A percentile compares a stretch with the other conserved stretches of the same genome.
Conservation (phyloP, 495 filamentous ascomycete species). For the Thermothielavioides terrestris region DNA sequence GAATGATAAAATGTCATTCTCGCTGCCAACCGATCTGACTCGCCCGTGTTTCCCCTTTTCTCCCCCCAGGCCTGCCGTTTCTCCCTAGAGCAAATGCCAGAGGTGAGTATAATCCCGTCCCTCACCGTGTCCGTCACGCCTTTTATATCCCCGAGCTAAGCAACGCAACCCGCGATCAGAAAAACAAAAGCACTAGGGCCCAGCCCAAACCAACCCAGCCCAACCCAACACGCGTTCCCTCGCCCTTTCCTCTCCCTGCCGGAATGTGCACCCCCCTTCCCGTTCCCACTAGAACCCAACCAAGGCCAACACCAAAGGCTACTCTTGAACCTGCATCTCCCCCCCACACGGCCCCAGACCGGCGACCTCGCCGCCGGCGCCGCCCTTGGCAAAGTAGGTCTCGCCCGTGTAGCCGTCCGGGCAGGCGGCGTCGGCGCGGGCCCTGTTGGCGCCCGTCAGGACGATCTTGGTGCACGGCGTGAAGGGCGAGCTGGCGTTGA, state of each 20-base stretch:
- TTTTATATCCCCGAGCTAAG: too few species aligned
- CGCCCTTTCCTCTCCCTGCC: too few species aligned
- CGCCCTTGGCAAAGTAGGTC: constrained; percentile 3
- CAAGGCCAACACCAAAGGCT: not conserved
- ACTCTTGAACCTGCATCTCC: not conserved
- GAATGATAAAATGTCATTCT: not conserved
- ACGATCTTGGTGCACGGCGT: constrained; percentile 21
- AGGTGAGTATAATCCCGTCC: too few species aligned
- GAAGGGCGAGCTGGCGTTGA: not conserved
- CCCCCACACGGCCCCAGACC: constrained; percentile 17
- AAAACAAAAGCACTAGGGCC: too few species aligned
- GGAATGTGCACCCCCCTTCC: not conserved
- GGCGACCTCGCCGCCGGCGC: not conserved
- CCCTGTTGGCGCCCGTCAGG: not conserved
- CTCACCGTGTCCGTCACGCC: too few species aligned
- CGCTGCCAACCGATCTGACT: too few species aligned
- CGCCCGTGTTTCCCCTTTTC: too few species aligned
- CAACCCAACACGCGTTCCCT: too few species aligned
- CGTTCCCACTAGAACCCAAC: not conserved
- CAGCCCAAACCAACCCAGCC: too few species aligned
- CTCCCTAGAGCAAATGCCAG: too few species aligned
- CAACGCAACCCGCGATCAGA: too few species aligned
- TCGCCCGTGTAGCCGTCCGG: constrained; percentile 9
- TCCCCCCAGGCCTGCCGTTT: too few species aligned
- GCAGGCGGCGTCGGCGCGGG: not conserved